These are phyloP conservation scores for Aspergillus glaucus DNA, from an alignment of 2,329 filamentous ascomycete species.

Conservation along the genomic window DNA sequence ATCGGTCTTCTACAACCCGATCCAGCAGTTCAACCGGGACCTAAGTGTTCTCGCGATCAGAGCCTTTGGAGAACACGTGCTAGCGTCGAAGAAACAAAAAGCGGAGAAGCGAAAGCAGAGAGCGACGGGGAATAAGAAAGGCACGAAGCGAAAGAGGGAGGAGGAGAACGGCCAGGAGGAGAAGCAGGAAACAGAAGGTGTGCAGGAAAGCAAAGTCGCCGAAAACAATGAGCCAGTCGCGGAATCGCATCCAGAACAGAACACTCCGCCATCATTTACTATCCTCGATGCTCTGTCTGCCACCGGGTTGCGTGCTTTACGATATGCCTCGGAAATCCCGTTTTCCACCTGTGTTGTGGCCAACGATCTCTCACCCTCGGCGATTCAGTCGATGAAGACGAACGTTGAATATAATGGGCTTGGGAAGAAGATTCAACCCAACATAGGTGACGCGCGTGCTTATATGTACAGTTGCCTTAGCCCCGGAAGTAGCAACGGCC, in stretches of 20 bases:
- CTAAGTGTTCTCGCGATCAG: constrained; percentile 88
- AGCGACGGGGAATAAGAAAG: constrained; percentile 25
- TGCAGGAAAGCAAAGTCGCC: constrained; percentile 1
- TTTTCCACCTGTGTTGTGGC: constrained; percentile 75
- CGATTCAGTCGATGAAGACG: constrained; percentile 71
- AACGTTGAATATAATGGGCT: constrained; percentile 82
- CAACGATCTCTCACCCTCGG: constrained; percentile 77
- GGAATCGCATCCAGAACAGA: constrained; percentile 20
- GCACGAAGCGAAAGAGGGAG: constrained; percentile 35
- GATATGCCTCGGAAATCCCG: constrained; percentile 87
- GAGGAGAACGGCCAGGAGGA: constrained; percentile 10
- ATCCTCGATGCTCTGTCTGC: constrained; percentile 94
- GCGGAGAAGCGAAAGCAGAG: constrained; percentile 33
- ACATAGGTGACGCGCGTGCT: constrained; percentile 73
- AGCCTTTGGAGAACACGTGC: constrained; percentile 67
- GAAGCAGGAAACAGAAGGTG: constrained; percentile 13
- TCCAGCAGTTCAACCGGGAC: constrained; percentile 98
- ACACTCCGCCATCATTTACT: constrained; percentile 53
- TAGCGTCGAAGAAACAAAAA: constrained; percentile 50
- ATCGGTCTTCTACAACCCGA: constrained; percentile 94
- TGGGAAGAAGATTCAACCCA: constrained; percentile 62
- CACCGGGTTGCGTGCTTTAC: constrained; percentile 80
- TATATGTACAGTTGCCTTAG: constrained; percentile 78
- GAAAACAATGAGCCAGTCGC: constrained; percentile 7
- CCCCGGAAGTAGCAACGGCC: constrained; percentile 33